Evolutionary conservation across 371 early-diverging fungal species (phyloP).

Genomic region (Mucor racemosus): DNA sequence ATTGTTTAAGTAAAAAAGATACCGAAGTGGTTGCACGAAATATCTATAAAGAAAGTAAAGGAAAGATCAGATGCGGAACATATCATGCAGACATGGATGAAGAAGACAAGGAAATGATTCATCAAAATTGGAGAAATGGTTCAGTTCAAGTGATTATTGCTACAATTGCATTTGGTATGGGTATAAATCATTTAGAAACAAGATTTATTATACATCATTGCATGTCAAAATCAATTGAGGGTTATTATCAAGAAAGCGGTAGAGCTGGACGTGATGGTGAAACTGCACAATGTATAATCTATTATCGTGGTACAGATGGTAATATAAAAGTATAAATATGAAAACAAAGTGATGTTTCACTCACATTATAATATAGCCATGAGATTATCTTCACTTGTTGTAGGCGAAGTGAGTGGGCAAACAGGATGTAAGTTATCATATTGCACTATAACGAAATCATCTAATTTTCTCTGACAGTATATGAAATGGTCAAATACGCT

Average conservation of each 20-base stretch:
- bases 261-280: conserved; percentile 84
- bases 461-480: conserved; percentile 39
- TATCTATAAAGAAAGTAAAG: conserved; percentile 55
- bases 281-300: conserved; percentile 76
- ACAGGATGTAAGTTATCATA: conserved; percentile 45
- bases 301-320: conserved; percentile 74
- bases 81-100: conserved; percentile 88
- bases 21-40: conserved; percentile 71
- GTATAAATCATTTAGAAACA: conserved; percentile 87
- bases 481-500: conserved; percentile 69
- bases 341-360: not conserved
- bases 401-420: conserved; percentile 69
- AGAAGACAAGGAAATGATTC: conserved; percentile 72
- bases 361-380: conserved; percentile 39
- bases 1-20: conserved; percentile 81
- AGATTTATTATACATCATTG: conserved; percentile 88
- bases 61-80: conserved; percentile 60
- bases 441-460: not conserved
- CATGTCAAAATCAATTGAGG: conserved; percentile 86
- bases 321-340: conserved; percentile 2
- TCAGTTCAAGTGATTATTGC: conserved; percentile 80
- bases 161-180: conserved; percentile 90
- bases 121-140: conserved; percentile 74
- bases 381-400: conserved; percentile 63
- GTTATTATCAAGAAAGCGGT: conserved; percentile 95